These are phyloP conservation scores for Pseudoneurospora amorphoporcata DNA, from an alignment of 495 filamentous ascomycete genomes.

Conservation along the genomic window DNA sequence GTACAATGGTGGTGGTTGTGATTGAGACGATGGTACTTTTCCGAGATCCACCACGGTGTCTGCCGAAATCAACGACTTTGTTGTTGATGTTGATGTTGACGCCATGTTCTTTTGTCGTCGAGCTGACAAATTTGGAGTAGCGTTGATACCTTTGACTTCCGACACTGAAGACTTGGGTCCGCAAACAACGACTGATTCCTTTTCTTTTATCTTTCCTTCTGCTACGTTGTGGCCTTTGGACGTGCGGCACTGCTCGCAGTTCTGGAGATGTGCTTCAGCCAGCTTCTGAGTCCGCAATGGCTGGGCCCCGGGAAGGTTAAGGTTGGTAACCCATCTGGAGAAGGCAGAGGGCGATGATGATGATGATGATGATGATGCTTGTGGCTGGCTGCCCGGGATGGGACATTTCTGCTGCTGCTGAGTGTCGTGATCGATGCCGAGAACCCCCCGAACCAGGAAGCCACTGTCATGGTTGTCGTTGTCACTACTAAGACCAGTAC, in stretches of 20 bases:
- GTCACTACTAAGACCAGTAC: not conserved
- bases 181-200: not conserved
- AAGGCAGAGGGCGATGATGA: slow-evolving; percentile 4
- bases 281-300: slow-evolving; percentile 3
- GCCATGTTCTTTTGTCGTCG: slow-evolving; percentile 5
- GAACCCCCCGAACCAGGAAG: slow-evolving; percentile 6
- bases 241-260: slow-evolving; percentile 25
- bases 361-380: not conserved
- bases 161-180: not conserved
- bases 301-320: not conserved
- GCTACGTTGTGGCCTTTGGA: not conserved
- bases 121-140: not conserved
- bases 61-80: slow-evolving; percentile 14
- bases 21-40: not conserved
- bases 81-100: not conserved
- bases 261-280: slow-evolving; percentile 17
- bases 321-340: slow-evolving; percentile 17
- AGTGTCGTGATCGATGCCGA: slow-evolving; percentile 1
- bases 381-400: not conserved
- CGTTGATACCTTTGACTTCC: not conserved
- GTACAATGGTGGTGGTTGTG: slow-evolving; percentile 19
- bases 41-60: slow-evolving; percentile 9
- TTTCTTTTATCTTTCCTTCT: not conserved
- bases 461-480: not conserved
- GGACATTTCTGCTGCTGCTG: slow-evolving; percentile 4